Percentiles rank a stretch among this genome's conserved stretches.
Evolutionary conservation across 805 yeast species (phyloP).

Genomic region (Grigorovia transvaalensis): DNA sequence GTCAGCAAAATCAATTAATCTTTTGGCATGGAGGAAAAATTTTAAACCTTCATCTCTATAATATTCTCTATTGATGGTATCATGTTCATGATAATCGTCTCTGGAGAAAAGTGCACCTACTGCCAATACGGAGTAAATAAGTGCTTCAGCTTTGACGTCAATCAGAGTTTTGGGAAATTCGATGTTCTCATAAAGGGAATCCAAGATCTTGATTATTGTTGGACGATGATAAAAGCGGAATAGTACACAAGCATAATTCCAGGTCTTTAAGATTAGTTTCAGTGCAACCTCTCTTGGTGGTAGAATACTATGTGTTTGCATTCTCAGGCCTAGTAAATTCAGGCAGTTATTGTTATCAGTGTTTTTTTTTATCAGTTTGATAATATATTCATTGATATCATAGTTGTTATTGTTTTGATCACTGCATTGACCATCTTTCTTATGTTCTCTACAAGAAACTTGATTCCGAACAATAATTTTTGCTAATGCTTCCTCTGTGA

Average conservation of each 20-base stretch:
- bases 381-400: constrained; percentile 4
- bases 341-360: neutral
- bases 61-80: constrained; percentile 12
- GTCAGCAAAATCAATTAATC: constrained; percentile 53
- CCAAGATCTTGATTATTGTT: constrained; percentile 61
- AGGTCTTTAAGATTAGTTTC: constrained; percentile 60
- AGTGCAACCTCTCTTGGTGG: constrained; percentile 71
- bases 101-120: constrained; percentile 74
- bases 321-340: neutral
- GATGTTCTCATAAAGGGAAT: constrained; percentile 64
- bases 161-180: constrained; percentile 47
- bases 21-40: constrained; percentile 73
- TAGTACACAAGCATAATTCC: constrained; percentile 79
- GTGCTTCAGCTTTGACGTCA: constrained; percentile 66
- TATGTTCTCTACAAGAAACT: neutral
- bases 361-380: neutral
- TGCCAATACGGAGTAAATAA: constrained; percentile 79
- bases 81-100: constrained; percentile 32
- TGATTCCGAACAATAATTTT: constrained; percentile 2
- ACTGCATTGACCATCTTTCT: neutral
- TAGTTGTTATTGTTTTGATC: neutral
- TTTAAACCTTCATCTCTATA: constrained; percentile 69
- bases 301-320: constrained; percentile 20
- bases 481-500: constrained; percentile 3
- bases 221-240: constrained; percentile 84